These are phyloP conservation scores for Nakazawaea wickerhamii DNA, from an alignment of 805 yeast species.

Conservation along the genomic window DNA sequence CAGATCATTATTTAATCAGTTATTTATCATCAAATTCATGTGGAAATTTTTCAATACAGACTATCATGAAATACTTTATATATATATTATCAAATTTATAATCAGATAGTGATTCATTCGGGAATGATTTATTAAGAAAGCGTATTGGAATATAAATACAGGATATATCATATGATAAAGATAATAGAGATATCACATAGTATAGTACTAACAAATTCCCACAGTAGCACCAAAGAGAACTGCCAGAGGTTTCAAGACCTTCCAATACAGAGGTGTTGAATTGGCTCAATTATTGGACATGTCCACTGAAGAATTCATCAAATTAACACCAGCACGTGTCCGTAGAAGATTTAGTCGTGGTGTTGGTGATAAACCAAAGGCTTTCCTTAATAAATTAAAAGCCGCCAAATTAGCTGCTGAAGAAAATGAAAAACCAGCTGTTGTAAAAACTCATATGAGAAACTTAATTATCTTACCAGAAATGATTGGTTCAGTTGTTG, in stretches of 20 bases:
- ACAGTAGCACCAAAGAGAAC: conserved; percentile 58
- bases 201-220: conserved; percentile 16
- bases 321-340: conserved; percentile 96
- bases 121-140: too few relatives aligned
- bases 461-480: conserved; percentile 98
- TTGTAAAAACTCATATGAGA: conserved; percentile 99
- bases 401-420: conserved; percentile 90
- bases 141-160: too few relatives aligned
- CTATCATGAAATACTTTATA: too few relatives aligned
- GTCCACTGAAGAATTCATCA: conserved; percentile 94
- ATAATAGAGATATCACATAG: too few relatives aligned
- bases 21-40: too few relatives aligned
- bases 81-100: too few relatives aligned
- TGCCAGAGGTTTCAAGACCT: conserved; percentile 87
- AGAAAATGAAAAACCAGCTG: conserved; percentile 94
- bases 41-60: too few relatives aligned
- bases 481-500: conserved; percentile 98
- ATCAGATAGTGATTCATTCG: too few relatives aligned
- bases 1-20: too few relatives aligned
- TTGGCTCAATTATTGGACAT: conserved; percentile 88
- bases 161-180: too few relatives aligned
- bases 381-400: conserved; percentile 95
- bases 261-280: conserved; percentile 99
- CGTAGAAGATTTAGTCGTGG: conserved; percentile 99
- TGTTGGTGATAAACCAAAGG: conserved; percentile 90